Base-by-base conservation (phyloP, 371 early-diverging fungal genomes). In the Apophysomyces elegans region DNA sequence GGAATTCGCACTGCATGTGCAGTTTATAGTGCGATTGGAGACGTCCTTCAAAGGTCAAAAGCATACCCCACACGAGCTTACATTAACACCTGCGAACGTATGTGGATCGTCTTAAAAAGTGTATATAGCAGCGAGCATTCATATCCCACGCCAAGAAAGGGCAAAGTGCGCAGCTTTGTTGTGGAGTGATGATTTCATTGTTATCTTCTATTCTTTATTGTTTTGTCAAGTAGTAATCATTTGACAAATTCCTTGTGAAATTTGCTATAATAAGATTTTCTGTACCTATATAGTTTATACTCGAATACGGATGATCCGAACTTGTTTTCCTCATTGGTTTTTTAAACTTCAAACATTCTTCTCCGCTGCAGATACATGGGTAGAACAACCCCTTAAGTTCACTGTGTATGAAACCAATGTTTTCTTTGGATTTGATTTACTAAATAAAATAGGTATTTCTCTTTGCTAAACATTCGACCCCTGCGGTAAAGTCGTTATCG, bases 1-100 rank as follows among this genome's bases (percentile, higher is more conserved):
- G 82, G 85, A 26, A 83, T 84, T 2, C 73, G 75, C 16, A 78
- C 83, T 2, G 87, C 87, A 5, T 80, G 80, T 60, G 62, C 69
- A 8, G 83, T 85, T n/a, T 87, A 87, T 64, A 66, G 69, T 21
- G 68, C 73, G 1, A 87, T 87, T 59, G 86, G 87, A 5, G 59
- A 61, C 14, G 66, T 56, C 18, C 38, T 81, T 18, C 58, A 67
- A 16, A 37, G 41, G 38, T 63, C 70, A 9, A 39, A 60, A 1
- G 76, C 63, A 13, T 84, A 82, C 62, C 80, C 80, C 14, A 69
- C 59, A 39, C 56, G 80, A 21, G 80, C 80, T 13, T 63, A 74
- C 69, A 60, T 79, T 6, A 65, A 58, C 6, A 56, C 44, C 0
- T 7, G 21, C 2, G 44, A 66, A 3, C 69, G 77, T 7, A 69